Percentiles rank a stretch among this genome's conserved stretches.
Evolutionary conservation across 2,329 filamentous ascomycete species (phyloP).

Genomic region (Thermomyces lanuginosus): DNA sequence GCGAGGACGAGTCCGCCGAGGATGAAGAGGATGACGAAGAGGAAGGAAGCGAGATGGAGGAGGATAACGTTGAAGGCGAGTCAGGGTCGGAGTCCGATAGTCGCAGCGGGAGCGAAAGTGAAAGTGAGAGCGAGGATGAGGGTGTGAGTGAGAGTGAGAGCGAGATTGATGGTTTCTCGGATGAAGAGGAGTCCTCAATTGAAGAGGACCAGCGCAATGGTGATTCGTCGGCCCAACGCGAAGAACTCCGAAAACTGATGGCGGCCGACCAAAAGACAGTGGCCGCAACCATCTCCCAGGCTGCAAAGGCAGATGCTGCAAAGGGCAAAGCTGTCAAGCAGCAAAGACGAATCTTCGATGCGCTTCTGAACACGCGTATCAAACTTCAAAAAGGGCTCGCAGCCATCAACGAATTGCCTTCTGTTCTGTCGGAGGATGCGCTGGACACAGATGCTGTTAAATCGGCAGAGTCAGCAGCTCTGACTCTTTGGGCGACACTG

Average conservation of each 20-base stretch:
- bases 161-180: conserved; percentile 14
- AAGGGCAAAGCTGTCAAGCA: conserved; percentile 77
- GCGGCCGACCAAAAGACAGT: conserved; percentile 50
- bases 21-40: conserved; percentile 13
- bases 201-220: too few relatives aligned
- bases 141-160: conserved; percentile 17
- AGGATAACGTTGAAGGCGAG: conserved; percentile 1
- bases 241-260: conserved; percentile 52
- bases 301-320: conserved; percentile 57
- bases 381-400: conserved; percentile 82
- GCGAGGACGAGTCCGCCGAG: conserved; percentile 17
- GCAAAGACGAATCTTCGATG: conserved; percentile 74
- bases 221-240: conserved; percentile 27
- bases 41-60: conserved; percentile 6
- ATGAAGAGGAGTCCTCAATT: conserved; percentile 12
- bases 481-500: conserved; percentile 66
- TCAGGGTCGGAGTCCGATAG: conserved; percentile 5
- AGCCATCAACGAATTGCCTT: conserved; percentile 61
- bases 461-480: conserved; percentile 70
- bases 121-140: conserved; percentile 12
- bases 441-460: conserved; percentile 37
- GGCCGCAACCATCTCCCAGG: conserved; percentile 46
- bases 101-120: conserved; percentile 3
- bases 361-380: conserved; percentile 76
- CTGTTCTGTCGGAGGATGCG: conserved; percentile 31